A percentile compares a stretch with the other conserved stretches of the same genome.
Conservation (phyloP, 2,329 filamentous ascomycete genomes). For the Metarhizium album region DNA sequence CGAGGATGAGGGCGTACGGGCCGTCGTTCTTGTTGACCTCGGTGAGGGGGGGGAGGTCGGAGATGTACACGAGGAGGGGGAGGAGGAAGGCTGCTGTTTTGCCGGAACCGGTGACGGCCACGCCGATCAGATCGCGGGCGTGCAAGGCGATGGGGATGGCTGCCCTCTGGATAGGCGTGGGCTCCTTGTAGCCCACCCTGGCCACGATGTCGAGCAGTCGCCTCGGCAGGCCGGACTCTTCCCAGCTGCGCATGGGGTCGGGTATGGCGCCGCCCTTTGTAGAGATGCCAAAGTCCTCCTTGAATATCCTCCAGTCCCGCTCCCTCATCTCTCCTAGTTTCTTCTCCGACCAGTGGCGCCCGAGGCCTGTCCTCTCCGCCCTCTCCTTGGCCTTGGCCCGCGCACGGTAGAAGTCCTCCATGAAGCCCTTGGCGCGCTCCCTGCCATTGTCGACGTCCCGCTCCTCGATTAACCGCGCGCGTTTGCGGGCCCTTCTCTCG, state of each 20-base stretch:
- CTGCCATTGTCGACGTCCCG: conserved; percentile 66
- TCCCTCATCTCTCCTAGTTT: conserved; percentile 86
- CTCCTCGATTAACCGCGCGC: conserved; percentile 60
- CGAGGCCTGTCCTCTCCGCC: conserved; percentile 61
- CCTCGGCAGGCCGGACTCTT: conserved; percentile 70
- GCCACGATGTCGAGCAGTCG: conserved; percentile 72
- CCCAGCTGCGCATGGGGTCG: conserved; percentile 92
- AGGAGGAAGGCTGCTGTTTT: conserved; percentile 95
- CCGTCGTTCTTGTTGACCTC: conserved; percentile 87
- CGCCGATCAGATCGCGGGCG: conserved; percentile 91
- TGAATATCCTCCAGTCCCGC: conserved; percentile 98
- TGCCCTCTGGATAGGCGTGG: conserved; percentile 82
- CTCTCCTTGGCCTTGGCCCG: conserved; percentile 56
- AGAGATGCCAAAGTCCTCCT: conserved; percentile 94
- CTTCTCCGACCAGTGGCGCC: conserved; percentile 96
- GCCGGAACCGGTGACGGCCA: conserved; percentile 94
- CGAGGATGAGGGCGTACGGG: conserved; percentile 92
- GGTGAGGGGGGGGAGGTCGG: conserved; percentile 72
- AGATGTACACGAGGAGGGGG: conserved; percentile 88
- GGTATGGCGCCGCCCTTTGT: conserved; percentile 89
- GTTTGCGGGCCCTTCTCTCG: conserved; percentile 43
- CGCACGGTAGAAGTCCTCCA: conserved; percentile 70
- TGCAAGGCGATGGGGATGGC: conserved; percentile 92
- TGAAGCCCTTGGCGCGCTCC: conserved; percentile 64
- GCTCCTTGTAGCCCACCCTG: conserved; percentile 81